A percentile compares a stretch with the other conserved stretches of the same genome.
phyloP scores from a whole-genome alignment of 306 rosid species.

The Vicia villosa region DNA sequence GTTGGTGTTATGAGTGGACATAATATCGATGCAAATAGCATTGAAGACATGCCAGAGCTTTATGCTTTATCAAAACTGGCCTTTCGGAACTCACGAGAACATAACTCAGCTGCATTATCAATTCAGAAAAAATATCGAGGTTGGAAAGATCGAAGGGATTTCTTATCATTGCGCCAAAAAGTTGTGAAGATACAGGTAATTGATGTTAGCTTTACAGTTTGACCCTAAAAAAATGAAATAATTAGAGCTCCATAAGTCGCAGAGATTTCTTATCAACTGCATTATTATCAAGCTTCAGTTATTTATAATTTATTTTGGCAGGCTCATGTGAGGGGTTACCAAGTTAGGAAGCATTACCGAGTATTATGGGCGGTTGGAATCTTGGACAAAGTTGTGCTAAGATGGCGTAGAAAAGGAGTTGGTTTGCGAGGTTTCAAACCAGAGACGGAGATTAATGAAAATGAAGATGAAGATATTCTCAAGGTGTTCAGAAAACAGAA shows the following conservation, averaged over 20 bases:
- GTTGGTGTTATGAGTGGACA: constrained; percentile 51
- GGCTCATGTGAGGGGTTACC: constrained; percentile 98
- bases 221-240: constrained; percentile 21
- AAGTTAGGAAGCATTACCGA: constrained; percentile 83
- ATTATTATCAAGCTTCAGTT: constrained; percentile 19
- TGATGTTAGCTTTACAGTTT: constrained; percentile 17
- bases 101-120: constrained; percentile 83
- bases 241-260: neutral
- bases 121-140: constrained; percentile 95
- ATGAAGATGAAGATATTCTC: constrained; percentile 83
- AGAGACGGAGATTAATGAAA: constrained; percentile 53
- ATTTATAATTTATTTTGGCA: constrained; percentile 45
- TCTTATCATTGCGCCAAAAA: constrained; percentile 79
- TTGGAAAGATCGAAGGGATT: constrained; percentile 89
- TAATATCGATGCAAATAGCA: constrained; percentile 44
- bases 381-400: constrained; percentile 83
- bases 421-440: constrained; percentile 89
- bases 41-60: constrained; percentile 55
- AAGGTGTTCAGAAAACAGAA: constrained; percentile 84
- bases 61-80: constrained; percentile 65
- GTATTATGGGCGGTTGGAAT: constrained; percentile 96
- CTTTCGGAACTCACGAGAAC: constrained; percentile 60
- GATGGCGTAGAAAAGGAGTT: constrained; percentile 90
- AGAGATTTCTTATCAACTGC: constrained; percentile 24
- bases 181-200: constrained; percentile 93